These are phyloP conservation scores for Zygosaccharomyces sapae DNA, from an alignment of 1,139 yeast species.

Conservation along the genomic window DNA sequence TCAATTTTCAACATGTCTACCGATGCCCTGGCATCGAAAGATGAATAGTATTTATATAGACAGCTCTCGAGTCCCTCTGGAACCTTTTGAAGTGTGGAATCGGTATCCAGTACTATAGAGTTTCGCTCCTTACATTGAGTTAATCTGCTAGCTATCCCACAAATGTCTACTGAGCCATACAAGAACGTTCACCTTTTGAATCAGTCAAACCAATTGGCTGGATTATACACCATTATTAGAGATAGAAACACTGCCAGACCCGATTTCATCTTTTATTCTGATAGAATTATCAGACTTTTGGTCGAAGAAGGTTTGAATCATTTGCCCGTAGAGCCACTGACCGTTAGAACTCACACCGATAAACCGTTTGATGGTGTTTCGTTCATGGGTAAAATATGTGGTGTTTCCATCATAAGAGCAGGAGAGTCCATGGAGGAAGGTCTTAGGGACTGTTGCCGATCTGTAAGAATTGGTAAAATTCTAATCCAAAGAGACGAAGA, in stretches of 20 bases:
- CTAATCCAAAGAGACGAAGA: conserved; percentile 96
- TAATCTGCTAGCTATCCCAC: too few species aligned
- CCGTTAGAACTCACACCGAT: conserved; percentile 74
- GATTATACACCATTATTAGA: conserved; percentile 86
- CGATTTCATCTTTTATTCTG: conserved; percentile 92
- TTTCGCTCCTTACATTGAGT: too few species aligned
- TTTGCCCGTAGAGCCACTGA: conserved; percentile 69
- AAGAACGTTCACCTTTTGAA: conserved; percentile 66
- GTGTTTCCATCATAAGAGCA: conserved; percentile 95
- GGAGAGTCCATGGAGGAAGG: conserved; percentile 99
- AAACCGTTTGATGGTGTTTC: conserved; percentile 70
- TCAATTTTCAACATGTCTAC: neutral
- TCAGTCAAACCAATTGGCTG: conserved; percentile 84
- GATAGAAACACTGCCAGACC: conserved; percentile 74
- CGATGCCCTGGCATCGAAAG: too few species aligned
- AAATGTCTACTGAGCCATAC: conserved; percentile 32
- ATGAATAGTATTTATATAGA: too few species aligned
- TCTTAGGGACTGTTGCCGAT: conserved; percentile 91
- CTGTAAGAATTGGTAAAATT: conserved; percentile 93
- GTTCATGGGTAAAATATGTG: conserved; percentile 90
- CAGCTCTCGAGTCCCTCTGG: too few species aligned
- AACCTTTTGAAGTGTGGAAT: too few species aligned
- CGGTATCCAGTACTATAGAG: too few species aligned
- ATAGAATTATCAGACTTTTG: conserved; percentile 82
- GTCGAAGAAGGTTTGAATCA: conserved; percentile 95